Base-by-base conservation (phyloP, 2,329 filamentous ascomycete genomes). In the Proliferodiscus dingleyae region DNA sequence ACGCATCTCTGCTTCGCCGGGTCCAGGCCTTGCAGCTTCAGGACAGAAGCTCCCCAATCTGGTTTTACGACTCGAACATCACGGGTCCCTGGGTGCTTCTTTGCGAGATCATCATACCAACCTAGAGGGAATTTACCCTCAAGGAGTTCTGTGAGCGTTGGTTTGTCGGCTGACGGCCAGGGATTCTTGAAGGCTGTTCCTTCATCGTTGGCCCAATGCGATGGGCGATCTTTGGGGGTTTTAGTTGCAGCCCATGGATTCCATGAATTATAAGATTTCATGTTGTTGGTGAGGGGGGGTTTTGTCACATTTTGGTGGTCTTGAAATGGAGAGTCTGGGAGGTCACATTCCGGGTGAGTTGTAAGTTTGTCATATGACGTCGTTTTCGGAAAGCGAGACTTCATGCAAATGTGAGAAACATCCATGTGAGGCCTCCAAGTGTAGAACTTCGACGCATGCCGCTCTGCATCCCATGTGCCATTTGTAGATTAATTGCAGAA, bases 111-210 rank as follows among this genome's bases (percentile, higher is more conserved):
- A 10, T 45, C 29, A 24, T 56, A 58, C 45, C 49, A 49, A 33
- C 43, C 43, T 1, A 58, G 33, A 7, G 55, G 55, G 19, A 49
- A 49, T 18, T 42, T 43, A 1, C 30, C 45, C 11, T 43, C 23
- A 10, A 52, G 38, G 10, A 56, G 39, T 22, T 56, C 53, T 23
- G 33, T 23, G 46, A 46, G 52, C 2, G 49, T 52, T 32, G 53
- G 55, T 21, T 45, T 43, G 3, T 49, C 45, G 23, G 51, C 53
- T 21, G 55, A 58, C 4, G 51, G 50, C 55, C 55, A 58, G n/a
- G 55, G 55, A 37, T 58, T 58, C 23, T 45, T 39, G 45, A 58
- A 58, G 10, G 42, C 24, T 2, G 48, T 56, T 9, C 49, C 49
- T 9, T 10, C 11, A 19, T 46, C 46, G 38, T 56, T 55, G 9